Evolutionary conservation across 768 basidiomycete genomes (phyloP), one percentile per base, ranked within the genome.

Genomic region (Lenzites betulinus): DNA sequence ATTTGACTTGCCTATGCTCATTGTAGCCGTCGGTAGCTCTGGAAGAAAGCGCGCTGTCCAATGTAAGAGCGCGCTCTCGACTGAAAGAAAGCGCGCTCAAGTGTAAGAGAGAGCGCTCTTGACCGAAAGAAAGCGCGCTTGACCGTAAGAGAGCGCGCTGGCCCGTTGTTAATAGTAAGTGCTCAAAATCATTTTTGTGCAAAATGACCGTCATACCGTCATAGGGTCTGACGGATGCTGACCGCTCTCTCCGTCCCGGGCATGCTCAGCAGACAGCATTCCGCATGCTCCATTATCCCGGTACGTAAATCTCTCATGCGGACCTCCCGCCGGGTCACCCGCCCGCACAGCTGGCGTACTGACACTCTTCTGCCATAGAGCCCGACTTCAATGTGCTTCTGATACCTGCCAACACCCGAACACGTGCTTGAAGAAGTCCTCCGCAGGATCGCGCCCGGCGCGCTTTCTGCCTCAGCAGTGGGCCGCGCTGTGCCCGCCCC

Each of bases 391-490:
- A 18, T 33, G 30, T 11, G 6, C 11, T 57, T 58, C 57, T 58
- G 57, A 58, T 58, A 23, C 39, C 15, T 18, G 18, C 3, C 23
- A 52, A 20, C 15, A 6, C 23, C 16, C 23, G 35, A 15, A 39
- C 58, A 59, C 58, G 58, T 59, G 58, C n/a, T n/a, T 35, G n/a
- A 26, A n/a, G 43, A 51, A 46, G 39, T 43, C 36, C 50, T 25
- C 50, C 0, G 11, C 20, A 53, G 51, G 43, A 9, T 44, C 46
- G 52, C 28, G 12, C 13, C 47, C 59, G 59, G 52, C 59, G 39
- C 47, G 52, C 30, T 3, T 13, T 12, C 2, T 28, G 38, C 44
- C 4, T 11, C 2, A 46, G 35, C 9, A 9, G 30, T 51, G 49
- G 20, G 26, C 60, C 60, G 41, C 33, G 11, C 33, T 56, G 46